phyloP scores from a whole-genome alignment of 345 rosid genomes.

The Syzygium grande region DNA sequence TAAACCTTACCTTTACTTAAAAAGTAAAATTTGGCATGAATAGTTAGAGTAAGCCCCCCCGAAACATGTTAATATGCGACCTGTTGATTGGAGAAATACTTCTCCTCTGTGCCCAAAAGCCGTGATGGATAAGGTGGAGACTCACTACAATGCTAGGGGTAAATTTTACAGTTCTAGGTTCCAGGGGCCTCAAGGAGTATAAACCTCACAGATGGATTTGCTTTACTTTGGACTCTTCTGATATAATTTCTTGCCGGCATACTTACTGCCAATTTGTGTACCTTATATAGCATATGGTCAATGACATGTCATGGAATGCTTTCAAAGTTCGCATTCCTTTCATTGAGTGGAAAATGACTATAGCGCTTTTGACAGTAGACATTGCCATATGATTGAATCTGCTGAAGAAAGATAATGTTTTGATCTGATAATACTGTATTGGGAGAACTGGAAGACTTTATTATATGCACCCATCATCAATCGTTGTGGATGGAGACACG shows the following conservation, averaged over 20 bases:
- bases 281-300: background rate
- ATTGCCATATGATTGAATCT: background rate
- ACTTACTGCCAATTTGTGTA: background rate
- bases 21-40: background rate
- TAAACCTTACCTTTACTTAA: background rate
- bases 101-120: background rate
- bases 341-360: background rate
- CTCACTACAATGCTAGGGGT: background rate
- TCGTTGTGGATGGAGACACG: background rate
- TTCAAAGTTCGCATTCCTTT: background rate
- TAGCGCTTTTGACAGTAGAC: background rate
- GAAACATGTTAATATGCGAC: background rate
- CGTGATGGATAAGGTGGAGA: background rate
- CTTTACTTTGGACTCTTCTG: background rate
- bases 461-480: background rate
- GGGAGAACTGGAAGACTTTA: background rate
- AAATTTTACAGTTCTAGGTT: background rate
- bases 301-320: background rate
- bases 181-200: background rate
- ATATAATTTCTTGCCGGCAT: background rate
- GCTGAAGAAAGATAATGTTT: background rate
- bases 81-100: background rate
- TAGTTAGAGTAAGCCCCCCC: background rate
- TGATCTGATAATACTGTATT: background rate
- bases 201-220: background rate